Percentiles rank a stretch among this genome's conserved stretches.
Evolutionary conservation across 352 stramenopile species (phyloP).

Genomic region (Blastocystis sp.): DNA sequence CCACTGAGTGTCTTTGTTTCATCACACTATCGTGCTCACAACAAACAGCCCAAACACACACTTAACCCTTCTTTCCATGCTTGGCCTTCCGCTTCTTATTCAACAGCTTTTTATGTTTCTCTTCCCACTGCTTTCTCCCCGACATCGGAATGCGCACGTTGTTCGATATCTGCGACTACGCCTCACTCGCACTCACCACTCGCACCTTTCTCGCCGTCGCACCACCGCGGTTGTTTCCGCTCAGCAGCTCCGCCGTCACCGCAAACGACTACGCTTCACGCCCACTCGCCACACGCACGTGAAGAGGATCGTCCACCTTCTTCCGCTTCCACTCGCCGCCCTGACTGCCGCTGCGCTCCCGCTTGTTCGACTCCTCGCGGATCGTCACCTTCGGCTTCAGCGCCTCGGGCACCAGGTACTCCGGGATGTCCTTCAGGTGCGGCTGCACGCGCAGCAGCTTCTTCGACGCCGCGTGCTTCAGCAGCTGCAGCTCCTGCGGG

Average conservation of each 20-base stretch:
- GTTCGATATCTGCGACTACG: constrained; percentile 69
- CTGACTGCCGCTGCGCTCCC: constrained; percentile 74
- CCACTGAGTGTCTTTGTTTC: too few relatives aligned
- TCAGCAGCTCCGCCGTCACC: constrained; percentile 49
- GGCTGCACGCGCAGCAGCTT: constrained; percentile 87
- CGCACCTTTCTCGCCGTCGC: constrained; percentile 70
- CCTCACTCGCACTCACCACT: constrained; percentile 70
- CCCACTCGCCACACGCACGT: constrained; percentile 77
- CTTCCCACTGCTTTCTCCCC: constrained; percentile 88
- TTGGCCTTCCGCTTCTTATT: not conserved
- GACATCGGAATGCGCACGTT: constrained; percentile 77
- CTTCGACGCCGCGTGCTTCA: constrained; percentile 92
- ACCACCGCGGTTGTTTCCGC: constrained; percentile 6
- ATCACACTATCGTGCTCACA: not conserved
- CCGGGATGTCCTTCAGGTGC: constrained; percentile 88
- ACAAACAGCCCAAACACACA: constrained; percentile 11
- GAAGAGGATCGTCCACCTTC: constrained; percentile 92
- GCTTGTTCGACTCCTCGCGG: constrained; percentile 79
- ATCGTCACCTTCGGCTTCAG: constrained; percentile 82
- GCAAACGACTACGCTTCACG: constrained; percentile 73
- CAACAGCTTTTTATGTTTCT: constrained; percentile 77
- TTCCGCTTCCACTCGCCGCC: constrained; percentile 75
- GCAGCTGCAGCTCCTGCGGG: constrained; percentile 84
- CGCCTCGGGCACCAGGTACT: constrained; percentile 92
- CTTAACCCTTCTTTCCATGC: not conserved